phyloP scores from a whole-genome alignment of 1,284 basidiomycete species.

The Sporisorium graminicola region DNA sequence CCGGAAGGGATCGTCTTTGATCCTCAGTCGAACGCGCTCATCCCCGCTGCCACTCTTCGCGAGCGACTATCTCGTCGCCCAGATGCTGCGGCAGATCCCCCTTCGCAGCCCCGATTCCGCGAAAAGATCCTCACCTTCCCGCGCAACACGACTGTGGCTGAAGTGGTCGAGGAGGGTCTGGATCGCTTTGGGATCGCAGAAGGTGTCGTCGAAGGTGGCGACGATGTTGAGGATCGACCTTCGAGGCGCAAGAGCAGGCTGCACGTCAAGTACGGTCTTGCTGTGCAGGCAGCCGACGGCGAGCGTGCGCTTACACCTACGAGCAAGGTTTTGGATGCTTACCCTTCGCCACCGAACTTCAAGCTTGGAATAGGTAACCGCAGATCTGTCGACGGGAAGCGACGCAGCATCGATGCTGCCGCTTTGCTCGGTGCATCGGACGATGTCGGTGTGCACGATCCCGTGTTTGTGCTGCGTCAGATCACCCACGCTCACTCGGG shows the following conservation, averaged over 20 bases:
- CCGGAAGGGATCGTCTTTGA: slow-evolving; percentile 95
- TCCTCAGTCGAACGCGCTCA: slow-evolving; percentile 87
- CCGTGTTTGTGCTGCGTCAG: slow-evolving; percentile 81
- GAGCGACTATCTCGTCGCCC: slow-evolving; percentile 28
- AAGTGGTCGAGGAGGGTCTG: slow-evolving; percentile 90
- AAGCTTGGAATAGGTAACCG: slow-evolving; percentile 79
- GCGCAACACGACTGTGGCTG: slow-evolving; percentile 92
- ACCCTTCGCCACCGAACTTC: slow-evolving; percentile 74
- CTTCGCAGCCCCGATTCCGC: slow-evolving; percentile 41
- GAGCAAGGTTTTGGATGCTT: slow-evolving; percentile 78
- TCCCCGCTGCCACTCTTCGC: slow-evolving; percentile 69
- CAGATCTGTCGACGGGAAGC: slow-evolving; percentile 79
- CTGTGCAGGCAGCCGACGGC: slow-evolving; percentile 58
- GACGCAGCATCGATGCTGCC: slow-evolving; percentile 87
- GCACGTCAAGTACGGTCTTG: slow-evolving; percentile 84
- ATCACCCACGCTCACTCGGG: slow-evolving; percentile 37
- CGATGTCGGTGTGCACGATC: slow-evolving; percentile 84
- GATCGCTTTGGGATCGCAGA: slow-evolving; percentile 93
- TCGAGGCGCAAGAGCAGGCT: slow-evolving; percentile 82
- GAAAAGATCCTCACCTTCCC: slow-evolving; percentile 75
- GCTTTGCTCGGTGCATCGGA: slow-evolving; percentile 75
- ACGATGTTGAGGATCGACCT: slow-evolving; percentile 92
- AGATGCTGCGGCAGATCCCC: slow-evolving; percentile 9
- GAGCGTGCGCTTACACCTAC: slow-evolving; percentile 53
- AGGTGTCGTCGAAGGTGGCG: slow-evolving; percentile 95